Base-by-base conservation (phyloP, 352 stramenopile genomes). In the Phytophthora macrochlamydospora region DNA sequence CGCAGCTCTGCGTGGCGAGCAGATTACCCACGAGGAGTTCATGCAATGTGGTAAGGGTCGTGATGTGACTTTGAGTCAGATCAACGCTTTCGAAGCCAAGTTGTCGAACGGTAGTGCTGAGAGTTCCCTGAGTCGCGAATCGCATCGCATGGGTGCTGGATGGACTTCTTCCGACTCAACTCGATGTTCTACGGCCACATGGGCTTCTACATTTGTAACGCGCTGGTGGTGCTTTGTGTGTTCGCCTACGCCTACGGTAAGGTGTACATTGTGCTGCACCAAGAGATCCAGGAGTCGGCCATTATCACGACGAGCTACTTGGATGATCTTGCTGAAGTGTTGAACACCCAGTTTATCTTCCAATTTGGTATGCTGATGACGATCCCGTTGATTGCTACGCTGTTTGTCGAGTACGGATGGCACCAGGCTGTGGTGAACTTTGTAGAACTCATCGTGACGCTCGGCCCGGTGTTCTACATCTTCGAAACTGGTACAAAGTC, bases 151-250 rank as follows among this genome's bases (percentile, higher is more conserved):
- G 79, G 81, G 75, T 11, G 81, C 87, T 53, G 79, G n/a, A 69
- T 96, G 55, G 86, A 94, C 54, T 96, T 96, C 52, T 88, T 90
- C 45, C 85, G 89, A 7, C 49, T 96, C 13, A 94, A 94, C 69
- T 92, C 89, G 18, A 95, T 96, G 89, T 96, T 90, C 56, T 95
- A 91, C 55, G 83, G 83, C 5, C 89, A 96, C 65, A 92, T 93
- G 29, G 89, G 89, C 9, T 96, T 96, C 65, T 96, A 96, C 79
- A 94, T 96, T 60, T 91, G 84, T 56, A 94, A 93, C 59, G 86
- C 81, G 5, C 55, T 96, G n/a, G 94, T 87, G 1, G 86, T 94
- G 9, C 62, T 96, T 28, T 94, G 85, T 56, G 86, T 94, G 24
- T 96, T 91, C 67, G 78, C 94, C 30, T 96, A 93, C 64, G 85